These are phyloP conservation scores for Aspergillus nidulans DNA, from an alignment of 495 filamentous ascomycete genomes.

Conservation along the genomic window DNA sequence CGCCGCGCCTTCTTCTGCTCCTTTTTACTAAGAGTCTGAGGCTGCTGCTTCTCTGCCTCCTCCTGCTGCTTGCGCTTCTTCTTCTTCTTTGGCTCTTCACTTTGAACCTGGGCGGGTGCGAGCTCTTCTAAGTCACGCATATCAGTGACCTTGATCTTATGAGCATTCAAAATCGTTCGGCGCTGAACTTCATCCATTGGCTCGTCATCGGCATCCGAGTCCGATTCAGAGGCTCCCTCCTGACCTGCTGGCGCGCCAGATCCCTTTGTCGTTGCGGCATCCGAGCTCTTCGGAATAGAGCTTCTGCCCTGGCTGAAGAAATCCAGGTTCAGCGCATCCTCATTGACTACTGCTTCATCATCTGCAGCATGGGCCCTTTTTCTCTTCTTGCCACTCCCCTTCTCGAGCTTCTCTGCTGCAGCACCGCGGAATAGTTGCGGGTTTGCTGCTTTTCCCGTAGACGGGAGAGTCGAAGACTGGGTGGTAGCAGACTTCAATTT, in stretches of 20 bases:
- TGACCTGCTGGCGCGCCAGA: constrained; percentile 9
- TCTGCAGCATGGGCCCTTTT: constrained; percentile 27
- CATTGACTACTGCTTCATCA: constrained; percentile 19
- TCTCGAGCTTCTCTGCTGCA: constrained; percentile 31
- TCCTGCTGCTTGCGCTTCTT: constrained; percentile 47
- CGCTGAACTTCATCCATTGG: constrained; percentile 60
- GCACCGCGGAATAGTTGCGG: constrained; percentile 51
- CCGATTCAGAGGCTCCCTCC: constrained; percentile 23
- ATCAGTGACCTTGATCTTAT: constrained; percentile 83
- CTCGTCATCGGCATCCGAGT: constrained; percentile 30
- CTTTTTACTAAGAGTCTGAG: constrained; percentile 45
- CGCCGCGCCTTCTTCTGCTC: constrained; percentile 47
- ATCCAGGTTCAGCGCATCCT: constrained; percentile 29
- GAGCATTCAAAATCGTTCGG: constrained; percentile 67
- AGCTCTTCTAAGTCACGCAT: constrained; percentile 48
- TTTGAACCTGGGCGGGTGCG: constrained; percentile 28
- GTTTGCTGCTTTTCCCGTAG: constrained; percentile 45
- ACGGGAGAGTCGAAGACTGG: constrained; percentile 35
- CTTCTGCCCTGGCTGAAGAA: constrained; percentile 35
- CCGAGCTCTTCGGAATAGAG: constrained; percentile 10
- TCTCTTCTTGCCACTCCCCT: constrained; percentile 35
- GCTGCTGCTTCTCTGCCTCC: constrained; percentile 28
- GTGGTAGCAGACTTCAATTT: constrained; percentile 41
- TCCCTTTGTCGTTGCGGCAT: constrained; percentile 13
- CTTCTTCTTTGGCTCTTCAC: constrained; percentile 51